Conservation (phyloP, 495 filamentous ascomycete species). For the Pseudotulostoma volvatum region DNA sequence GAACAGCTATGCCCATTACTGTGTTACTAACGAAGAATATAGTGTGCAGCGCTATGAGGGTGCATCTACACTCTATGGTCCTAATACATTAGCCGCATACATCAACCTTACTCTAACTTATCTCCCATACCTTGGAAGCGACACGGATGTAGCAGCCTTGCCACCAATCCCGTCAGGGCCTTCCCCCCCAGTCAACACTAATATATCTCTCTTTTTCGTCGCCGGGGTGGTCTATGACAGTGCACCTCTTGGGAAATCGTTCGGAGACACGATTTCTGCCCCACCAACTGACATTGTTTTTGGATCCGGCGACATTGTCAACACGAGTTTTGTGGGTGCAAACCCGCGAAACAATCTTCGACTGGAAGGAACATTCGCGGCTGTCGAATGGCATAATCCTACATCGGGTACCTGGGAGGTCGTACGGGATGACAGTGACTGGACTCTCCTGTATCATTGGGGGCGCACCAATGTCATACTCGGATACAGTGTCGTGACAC, state of each 20-base stretch:
- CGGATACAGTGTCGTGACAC: conserved; percentile 61
- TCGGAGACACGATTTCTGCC: conserved; percentile 56
- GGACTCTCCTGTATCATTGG: conserved; percentile 71
- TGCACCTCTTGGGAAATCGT: conserved; percentile 51
- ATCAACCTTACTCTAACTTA: conserved; percentile 66
- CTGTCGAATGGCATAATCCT: conserved; percentile 50
- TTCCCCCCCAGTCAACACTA: conserved; percentile 66
- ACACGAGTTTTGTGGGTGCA: conserved; percentile 63
- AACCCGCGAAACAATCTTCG: conserved; percentile 81
- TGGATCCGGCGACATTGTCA: conserved; percentile 37
- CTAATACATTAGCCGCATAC: conserved; percentile 79
- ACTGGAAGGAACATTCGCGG: conserved; percentile 62
- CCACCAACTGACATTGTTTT: conserved; percentile 34
- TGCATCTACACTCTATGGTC: conserved; percentile 85
- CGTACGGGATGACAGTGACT: conserved; percentile 62
- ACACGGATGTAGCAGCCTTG: conserved; percentile 23
- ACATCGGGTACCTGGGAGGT: conserved; percentile 39
- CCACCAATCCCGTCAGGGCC: conserved; percentile 39
- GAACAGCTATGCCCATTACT: conserved; percentile 95
- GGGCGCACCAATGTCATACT: conserved; percentile 51
- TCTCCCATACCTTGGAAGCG: conserved; percentile 46
- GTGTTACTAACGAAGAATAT: conserved; percentile 87
- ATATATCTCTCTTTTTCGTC: conserved; percentile 68
- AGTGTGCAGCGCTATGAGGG: conserved; percentile 84
- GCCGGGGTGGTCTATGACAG: conserved; percentile 60